phyloP scores from a whole-genome alignment of 2,329 filamentous ascomycete species.

The Fusarium caatingaense region DNA sequence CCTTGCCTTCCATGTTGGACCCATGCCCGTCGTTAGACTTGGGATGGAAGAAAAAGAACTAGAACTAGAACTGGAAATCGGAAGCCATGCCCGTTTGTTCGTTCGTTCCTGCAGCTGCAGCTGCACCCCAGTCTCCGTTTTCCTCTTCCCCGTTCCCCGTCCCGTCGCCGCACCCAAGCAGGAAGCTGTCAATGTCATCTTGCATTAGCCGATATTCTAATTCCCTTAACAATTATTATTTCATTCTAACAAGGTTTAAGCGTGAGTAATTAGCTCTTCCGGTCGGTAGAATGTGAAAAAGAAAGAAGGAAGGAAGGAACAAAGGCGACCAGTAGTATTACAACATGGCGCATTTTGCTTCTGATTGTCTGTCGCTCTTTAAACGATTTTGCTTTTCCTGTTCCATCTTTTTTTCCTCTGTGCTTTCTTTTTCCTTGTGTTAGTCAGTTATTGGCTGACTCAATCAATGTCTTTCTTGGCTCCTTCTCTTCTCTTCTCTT shows the following conservation, averaged over 20 bases:
- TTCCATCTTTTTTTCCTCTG: neutral
- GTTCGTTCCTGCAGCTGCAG: slow-evolving; percentile 3
- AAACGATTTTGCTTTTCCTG: slow-evolving; percentile 32
- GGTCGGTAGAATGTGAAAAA: neutral
- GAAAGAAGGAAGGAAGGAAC: neutral
- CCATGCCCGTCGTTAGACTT: neutral
- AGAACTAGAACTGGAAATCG: neutral
- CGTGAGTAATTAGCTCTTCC: neutral
- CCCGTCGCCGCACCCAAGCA: slow-evolving; percentile 1
- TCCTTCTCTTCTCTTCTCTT: neutral
- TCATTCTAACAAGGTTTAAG: neutral
- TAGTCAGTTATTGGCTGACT: neutral
- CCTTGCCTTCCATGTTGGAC: neutral
- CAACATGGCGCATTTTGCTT: slow-evolving; percentile 25
- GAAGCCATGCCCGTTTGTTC: slow-evolving; percentile 5
- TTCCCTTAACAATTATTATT: slow-evolving; percentile 1
- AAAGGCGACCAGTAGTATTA: neutral
- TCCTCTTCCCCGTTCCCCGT: neutral
- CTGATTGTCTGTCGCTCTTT: neutral
- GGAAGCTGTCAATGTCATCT: slow-evolving; percentile 45
- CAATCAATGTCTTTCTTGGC: slow-evolving; percentile 37
- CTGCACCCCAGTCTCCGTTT: slow-evolving; percentile 23
- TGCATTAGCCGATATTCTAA: slow-evolving; percentile 39
- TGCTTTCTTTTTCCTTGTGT: neutral
- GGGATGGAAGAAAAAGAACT: slow-evolving; percentile 1